These are phyloP conservation scores for Coemansia javaensis DNA, from an alignment of 192 early-diverging fungal species.

Conservation along the genomic window DNA sequence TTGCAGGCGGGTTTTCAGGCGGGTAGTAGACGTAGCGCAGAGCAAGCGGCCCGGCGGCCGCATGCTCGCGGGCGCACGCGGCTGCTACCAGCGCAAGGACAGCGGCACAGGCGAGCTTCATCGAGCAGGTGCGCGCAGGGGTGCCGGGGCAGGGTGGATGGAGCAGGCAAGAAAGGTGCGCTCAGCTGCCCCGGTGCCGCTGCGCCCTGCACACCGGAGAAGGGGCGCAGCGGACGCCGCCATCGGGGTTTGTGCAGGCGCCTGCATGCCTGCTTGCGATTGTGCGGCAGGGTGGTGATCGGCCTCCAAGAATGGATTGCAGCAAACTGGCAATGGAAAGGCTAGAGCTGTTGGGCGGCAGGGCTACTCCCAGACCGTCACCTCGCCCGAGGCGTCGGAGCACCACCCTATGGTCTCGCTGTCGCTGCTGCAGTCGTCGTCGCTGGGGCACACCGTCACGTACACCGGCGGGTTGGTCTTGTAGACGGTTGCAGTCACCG, in stretches of 20 bases:
- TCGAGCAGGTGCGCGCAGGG: neutral
- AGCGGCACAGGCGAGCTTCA: neutral
- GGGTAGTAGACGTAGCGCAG: too few species aligned
- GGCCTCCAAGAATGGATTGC: neutral
- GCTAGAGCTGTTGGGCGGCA: neutral
- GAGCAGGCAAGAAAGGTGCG: too few species aligned
- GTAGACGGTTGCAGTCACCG: neutral
- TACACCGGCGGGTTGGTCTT: constrained; percentile 10
- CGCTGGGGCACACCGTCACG: constrained; percentile 6
- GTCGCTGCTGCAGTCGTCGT: constrained; percentile 7
- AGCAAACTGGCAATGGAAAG: neutral
- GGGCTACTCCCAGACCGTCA: neutral
- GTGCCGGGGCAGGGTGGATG: neutral
- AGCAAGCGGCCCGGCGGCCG: too few species aligned
- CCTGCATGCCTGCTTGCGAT: too few species aligned
- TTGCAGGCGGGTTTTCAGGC: too few species aligned
- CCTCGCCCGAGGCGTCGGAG: constrained; percentile 12
- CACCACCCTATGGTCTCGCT: constrained; percentile 26
- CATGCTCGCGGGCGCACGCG: neutral
- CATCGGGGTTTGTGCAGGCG: too few species aligned
- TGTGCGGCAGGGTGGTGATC: neutral
- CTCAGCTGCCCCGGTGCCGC: too few species aligned
- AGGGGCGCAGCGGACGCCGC: too few species aligned
- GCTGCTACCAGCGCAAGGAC: neutral
- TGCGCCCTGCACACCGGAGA: too few species aligned